Percentiles rank a stretch among this genome's conserved stretches.
Conservation (phyloP, 441 rosid genomes). For the Arabidopsis lyrata region DNA sequence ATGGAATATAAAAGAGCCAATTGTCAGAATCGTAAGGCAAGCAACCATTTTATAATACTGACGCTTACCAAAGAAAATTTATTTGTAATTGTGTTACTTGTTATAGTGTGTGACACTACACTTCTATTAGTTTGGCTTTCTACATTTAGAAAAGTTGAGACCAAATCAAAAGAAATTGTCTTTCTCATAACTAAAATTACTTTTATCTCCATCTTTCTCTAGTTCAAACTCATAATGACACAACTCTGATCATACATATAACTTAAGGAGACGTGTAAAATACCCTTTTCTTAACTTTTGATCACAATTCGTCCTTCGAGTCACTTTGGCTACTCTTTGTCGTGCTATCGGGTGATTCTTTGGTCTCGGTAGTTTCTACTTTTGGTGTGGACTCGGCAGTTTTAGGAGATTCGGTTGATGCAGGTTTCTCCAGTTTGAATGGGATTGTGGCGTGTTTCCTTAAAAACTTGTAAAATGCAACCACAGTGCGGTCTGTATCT, state of each 20-base stretch:
- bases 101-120: not conserved
- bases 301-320: conserved; percentile 82
- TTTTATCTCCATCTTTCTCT: conserved; percentile 1
- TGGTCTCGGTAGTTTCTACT: conserved; percentile 49
- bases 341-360: conserved; percentile 31
- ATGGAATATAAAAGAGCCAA: not conserved
- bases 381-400: conserved; percentile 44
- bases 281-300: conserved; percentile 32
- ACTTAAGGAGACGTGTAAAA: conserved; percentile 22
- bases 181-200: conserved; percentile 17
- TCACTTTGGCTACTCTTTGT: conserved; percentile 47
- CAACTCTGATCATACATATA: conserved; percentile 29
- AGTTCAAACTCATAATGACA: conserved; percentile 19
- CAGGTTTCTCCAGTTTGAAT: conserved; percentile 90
- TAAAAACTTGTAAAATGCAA: conserved; percentile 88
- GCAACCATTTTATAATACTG: conserved; percentile 11
- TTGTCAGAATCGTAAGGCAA: conserved; percentile 16
- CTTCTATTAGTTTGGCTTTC: not conserved
- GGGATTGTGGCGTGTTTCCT: conserved; percentile 92
- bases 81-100: conserved; percentile 9
- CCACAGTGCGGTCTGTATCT: conserved; percentile 88
- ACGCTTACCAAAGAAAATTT: not conserved
- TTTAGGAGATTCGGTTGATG: conserved; percentile 48
- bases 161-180: conserved; percentile 16
- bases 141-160: conserved; percentile 2